phyloP scores from a whole-genome alignment of 371 early-diverging fungal species.

The Blakeslea trispora region DNA sequence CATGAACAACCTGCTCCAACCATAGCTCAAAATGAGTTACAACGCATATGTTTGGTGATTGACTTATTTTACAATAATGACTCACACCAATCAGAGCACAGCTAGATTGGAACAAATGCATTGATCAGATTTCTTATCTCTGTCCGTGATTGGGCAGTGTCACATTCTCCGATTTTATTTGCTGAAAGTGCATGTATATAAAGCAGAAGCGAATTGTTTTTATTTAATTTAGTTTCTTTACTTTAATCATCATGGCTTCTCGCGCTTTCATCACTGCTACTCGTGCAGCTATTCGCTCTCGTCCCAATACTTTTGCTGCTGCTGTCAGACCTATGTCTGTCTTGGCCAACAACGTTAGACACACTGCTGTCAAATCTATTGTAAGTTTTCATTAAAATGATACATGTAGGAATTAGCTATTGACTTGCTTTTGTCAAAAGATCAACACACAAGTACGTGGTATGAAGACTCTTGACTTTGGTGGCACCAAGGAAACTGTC shows the following conservation, averaged over 20 bases:
- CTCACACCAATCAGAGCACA: slow-evolving; percentile 49
- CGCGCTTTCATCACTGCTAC: slow-evolving; percentile 43
- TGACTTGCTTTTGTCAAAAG: slow-evolving; percentile 1
- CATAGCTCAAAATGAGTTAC: no score
- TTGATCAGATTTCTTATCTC: slow-evolving; percentile 28
- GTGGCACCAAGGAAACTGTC: slow-evolving; percentile 89
- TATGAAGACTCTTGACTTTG: slow-evolving; percentile 94
- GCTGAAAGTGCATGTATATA: slow-evolving; percentile 1
- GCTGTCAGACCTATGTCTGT: slow-evolving; percentile 28
- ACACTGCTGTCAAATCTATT: slow-evolving; percentile 38
- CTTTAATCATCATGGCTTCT: slow-evolving; percentile 41
- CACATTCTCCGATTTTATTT: slow-evolving; percentile 2
- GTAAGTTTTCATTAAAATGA: no score
- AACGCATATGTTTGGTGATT: background rate
- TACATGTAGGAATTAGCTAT: no score
- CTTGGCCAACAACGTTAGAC: slow-evolving; percentile 20
- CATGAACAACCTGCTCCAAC: no score
- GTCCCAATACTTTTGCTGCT: slow-evolving; percentile 34
- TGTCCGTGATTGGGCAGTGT: slow-evolving; percentile 24
- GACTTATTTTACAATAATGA: slow-evolving; percentile 30
- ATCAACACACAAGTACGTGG: slow-evolving; percentile 68
- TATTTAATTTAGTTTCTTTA: slow-evolving; percentile 4
- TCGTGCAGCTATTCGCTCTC: slow-evolving; percentile 43
- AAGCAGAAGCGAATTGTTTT: background rate
- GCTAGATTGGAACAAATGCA: slow-evolving; percentile 16